Evolutionary conservation across 2,329 filamentous ascomycete genomes (phyloP), one percentile per base, ranked within the genome.

Genomic region (Cordyceps fumosorosea): DNA sequence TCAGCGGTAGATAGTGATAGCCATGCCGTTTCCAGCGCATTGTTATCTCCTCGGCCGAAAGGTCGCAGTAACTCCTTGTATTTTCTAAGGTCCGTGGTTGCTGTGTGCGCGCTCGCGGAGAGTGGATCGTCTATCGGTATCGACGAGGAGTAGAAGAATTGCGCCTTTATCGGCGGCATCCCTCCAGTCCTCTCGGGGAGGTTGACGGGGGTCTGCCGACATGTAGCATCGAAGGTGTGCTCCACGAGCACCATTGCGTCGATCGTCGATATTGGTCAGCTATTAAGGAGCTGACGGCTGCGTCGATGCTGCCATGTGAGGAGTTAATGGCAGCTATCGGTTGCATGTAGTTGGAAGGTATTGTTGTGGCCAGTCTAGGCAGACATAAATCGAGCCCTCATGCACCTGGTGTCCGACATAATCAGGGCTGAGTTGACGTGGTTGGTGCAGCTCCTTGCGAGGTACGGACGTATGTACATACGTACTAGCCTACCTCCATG

Each of bases 61-160:
- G 92, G 91, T 50, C 90, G 85, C 10, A 91, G 84, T 53, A 86
- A 83, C 42, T 83, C 80, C 67, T 83, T 87, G 40, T 80, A 74
- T 61, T 81, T 73, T 62, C 78, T 82, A 16, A 80, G 71, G 56
- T 87, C 76, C 72, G 80, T 65, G 72, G 81, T 68, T 26, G 73
- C 74, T 70, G 83, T 72, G 73, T 85, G 70, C 76, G 81, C 73
- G 12, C 80, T 76, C 1, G 88, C 84, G 11, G 89, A 91, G n/a
- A 96, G 81, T 26, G 91, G 91, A 70, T 96, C 92, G 70, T 96
- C 92, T 70, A 96, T 92, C 34, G 91, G 88, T 56, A 93, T 83
- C 14, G 86, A 79, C 12, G 91, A 95, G 16, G 86, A 84, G 74
- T 96, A 96, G 75, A 96, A 96, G 77, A 91, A 96, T 65, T 91